Evolutionary conservation across 768 basidiomycete species (phyloP).

Genomic region (Podaxis pistillaris): DNA sequence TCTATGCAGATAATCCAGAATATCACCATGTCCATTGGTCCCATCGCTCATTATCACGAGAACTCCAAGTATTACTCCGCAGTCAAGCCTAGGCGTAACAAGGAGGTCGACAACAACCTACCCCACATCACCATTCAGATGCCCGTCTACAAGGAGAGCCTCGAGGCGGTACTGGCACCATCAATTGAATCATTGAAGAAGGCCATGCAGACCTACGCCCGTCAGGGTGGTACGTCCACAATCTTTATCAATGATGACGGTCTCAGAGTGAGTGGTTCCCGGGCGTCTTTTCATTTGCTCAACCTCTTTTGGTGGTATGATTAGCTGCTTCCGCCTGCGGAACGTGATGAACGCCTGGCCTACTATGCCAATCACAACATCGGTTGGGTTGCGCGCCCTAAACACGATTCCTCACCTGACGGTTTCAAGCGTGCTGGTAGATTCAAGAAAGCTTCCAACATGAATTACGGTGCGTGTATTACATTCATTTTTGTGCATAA

Average conservation of each 20-base stretch:
- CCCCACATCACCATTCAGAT: slow-evolving; percentile 82
- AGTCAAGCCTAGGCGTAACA: slow-evolving; percentile 49
- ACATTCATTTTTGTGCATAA: not conserved
- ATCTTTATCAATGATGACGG: slow-evolving; percentile 86
- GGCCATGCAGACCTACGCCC: slow-evolving; percentile 84
- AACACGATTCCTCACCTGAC: slow-evolving; percentile 49
- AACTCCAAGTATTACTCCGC: slow-evolving; percentile 85
- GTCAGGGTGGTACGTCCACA: slow-evolving; percentile 76
- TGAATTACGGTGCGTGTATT: slow-evolving; percentile 66
- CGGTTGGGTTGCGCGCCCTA: slow-evolving; percentile 79
- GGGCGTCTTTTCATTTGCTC: not conserved
- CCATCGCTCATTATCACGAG: slow-evolving; percentile 73
- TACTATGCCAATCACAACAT: slow-evolving; percentile 75
- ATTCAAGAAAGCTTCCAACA: slow-evolving; percentile 93
- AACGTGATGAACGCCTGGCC: slow-evolving; percentile 59
- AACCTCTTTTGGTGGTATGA: not conserved
- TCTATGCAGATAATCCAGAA: slow-evolving; percentile 70
- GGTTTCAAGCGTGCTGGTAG: slow-evolving; percentile 74
- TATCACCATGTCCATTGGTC: slow-evolving; percentile 70
- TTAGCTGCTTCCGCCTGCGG: slow-evolving; percentile 54
- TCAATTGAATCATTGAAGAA: slow-evolving; percentile 74
- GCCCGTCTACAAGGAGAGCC: slow-evolving; percentile 82
- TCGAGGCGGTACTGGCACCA: slow-evolving; percentile 68
- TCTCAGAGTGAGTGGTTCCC: slow-evolving; percentile 33
- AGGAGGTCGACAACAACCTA: slow-evolving; percentile 49